A percentile compares a stretch with the other conserved stretches of the same genome.
Conservation (phyloP, 1,139 yeast species). For the Lodderomyces elongisporus region DNA sequence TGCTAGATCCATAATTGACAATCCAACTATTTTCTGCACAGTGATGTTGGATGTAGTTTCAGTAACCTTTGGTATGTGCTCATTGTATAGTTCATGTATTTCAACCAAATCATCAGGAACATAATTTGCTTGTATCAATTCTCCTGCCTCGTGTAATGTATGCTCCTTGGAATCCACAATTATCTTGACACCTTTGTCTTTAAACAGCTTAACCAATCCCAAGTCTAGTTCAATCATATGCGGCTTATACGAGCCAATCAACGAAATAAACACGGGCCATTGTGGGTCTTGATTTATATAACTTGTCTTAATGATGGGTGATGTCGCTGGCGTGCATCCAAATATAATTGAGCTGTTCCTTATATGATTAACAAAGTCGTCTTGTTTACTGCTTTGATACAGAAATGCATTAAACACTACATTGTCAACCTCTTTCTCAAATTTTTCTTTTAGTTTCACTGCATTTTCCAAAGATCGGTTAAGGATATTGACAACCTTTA, state of each 20-base stretch:
- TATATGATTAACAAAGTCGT: constrained; percentile 16
- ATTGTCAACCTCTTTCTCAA: constrained; percentile 22
- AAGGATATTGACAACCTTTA: constrained; percentile 40
- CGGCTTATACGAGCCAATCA: constrained; percentile 68
- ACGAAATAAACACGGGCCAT: constrained; percentile 42
- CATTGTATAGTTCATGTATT: constrained; percentile 32
- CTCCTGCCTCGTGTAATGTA: constrained; percentile 61
- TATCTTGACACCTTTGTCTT: constrained; percentile 24
- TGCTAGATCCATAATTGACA: constrained; percentile 57
- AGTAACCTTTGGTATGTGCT: constrained; percentile 7
- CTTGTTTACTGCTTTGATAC: constrained; percentile 15
- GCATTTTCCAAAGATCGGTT: constrained; percentile 46
- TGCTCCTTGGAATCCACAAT: constrained; percentile 60
- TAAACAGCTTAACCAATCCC: constrained; percentile 25
- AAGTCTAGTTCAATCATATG: constrained; percentile 62
- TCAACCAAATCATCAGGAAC: constrained; percentile 36
- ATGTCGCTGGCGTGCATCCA: constrained; percentile 57
- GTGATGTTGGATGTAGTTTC: constrained; percentile 23
- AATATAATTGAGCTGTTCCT: constrained; percentile 40
- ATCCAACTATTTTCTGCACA: constrained; percentile 52
- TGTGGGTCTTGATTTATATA: constrained; percentile 28
- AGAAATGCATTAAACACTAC: constrained; percentile 19
- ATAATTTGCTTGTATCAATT: constrained; percentile 45
- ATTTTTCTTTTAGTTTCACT: constrained; percentile 18
- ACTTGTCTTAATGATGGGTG: constrained; percentile 36